Evolutionary conservation across 192 early-diverging fungal species (phyloP).

Genomic region (Piromyces sp.): DNA sequence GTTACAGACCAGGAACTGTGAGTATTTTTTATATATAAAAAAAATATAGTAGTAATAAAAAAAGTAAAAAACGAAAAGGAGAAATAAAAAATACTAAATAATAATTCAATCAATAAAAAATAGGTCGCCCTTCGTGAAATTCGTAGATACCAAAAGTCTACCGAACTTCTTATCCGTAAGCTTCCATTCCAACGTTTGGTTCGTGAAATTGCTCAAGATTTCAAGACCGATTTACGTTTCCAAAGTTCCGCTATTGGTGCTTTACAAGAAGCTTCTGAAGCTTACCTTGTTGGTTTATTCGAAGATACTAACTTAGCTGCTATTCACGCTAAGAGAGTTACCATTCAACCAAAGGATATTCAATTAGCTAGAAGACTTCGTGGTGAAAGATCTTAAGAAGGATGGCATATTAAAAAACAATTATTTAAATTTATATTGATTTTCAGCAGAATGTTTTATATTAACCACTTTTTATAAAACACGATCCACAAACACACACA

Average conservation of each 20-base stretch:
- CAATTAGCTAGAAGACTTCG: slow-evolving; percentile 22
- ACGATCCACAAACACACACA: too few relatives aligned
- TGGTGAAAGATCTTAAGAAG: not conserved
- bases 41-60: not conserved
- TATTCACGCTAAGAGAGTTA: slow-evolving; percentile 81
- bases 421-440: too few relatives aligned
- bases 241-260: slow-evolving; percentile 98
- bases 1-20: slow-evolving; percentile 69
- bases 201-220: slow-evolving; percentile 98
- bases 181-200: slow-evolving; percentile 90
- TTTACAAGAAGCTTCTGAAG: slow-evolving; percentile 94
- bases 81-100: too few relatives aligned
- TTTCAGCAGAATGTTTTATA: too few relatives aligned
- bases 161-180: slow-evolving; percentile 85
- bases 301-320: slow-evolving; percentile 99
- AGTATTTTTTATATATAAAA: not conserved
- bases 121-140: slow-evolving; percentile 7
- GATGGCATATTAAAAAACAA: too few relatives aligned
- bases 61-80: too few relatives aligned
- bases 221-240: slow-evolving; percentile 98
- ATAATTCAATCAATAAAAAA: too few relatives aligned
- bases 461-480: too few relatives aligned
- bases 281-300: slow-evolving; percentile 73
- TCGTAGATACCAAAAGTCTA: slow-evolving; percentile 89
- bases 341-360: slow-evolving; percentile 99